phyloP scores from a whole-genome alignment of 805 yeast genomes.

The Hanseniaspora valbyensis region DNA sequence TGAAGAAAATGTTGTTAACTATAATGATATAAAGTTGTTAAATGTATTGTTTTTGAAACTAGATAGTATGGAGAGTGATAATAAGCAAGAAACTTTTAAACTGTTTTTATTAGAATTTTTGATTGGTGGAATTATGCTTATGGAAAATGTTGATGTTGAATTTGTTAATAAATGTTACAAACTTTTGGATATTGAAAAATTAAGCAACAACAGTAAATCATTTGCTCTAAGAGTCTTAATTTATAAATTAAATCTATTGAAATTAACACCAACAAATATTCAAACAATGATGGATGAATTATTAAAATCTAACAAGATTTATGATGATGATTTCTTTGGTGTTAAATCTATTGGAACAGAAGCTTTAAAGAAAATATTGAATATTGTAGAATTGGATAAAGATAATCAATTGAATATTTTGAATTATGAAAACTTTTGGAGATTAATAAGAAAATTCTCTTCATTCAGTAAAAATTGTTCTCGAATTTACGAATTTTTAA shows the following conservation, averaged over 20 bases:
- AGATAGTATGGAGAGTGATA: slow-evolving; percentile 36
- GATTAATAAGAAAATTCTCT: slow-evolving; percentile 38
- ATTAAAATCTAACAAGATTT: slow-evolving; percentile 27
- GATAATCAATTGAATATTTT: slow-evolving; percentile 32
- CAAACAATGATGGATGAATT: slow-evolving; percentile 23
- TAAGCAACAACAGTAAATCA: slow-evolving; percentile 21
- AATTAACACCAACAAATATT: slow-evolving; percentile 22
- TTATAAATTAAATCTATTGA: slow-evolving; percentile 31
- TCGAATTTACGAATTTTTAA: slow-evolving; percentile 39
- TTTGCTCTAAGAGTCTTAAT: slow-evolving; percentile 28
- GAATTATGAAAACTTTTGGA: slow-evolving; percentile 47
- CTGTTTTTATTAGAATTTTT: slow-evolving; percentile 40
- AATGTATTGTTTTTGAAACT: slow-evolving; percentile 27
- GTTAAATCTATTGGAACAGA: slow-evolving; percentile 37
- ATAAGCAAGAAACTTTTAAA: slow-evolving; percentile 37
- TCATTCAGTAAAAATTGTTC: slow-evolving; percentile 35
- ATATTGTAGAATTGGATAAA: slow-evolving; percentile 22
- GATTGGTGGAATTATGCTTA: slow-evolving; percentile 23
- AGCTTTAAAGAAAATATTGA: slow-evolving; percentile 35
- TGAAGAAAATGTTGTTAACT: slow-evolving; percentile 34
- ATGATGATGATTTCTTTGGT: slow-evolving; percentile 25
- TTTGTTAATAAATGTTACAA: slow-evolving; percentile 21
- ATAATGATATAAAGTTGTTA: slow-evolving; percentile 25
- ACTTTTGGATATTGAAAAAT: slow-evolving; percentile 19
- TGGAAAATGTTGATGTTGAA: slow-evolving; percentile 28